Base-by-base conservation (phyloP, 2,329 filamentous ascomycete genomes). In the Diaporthe australafricana region DNA sequence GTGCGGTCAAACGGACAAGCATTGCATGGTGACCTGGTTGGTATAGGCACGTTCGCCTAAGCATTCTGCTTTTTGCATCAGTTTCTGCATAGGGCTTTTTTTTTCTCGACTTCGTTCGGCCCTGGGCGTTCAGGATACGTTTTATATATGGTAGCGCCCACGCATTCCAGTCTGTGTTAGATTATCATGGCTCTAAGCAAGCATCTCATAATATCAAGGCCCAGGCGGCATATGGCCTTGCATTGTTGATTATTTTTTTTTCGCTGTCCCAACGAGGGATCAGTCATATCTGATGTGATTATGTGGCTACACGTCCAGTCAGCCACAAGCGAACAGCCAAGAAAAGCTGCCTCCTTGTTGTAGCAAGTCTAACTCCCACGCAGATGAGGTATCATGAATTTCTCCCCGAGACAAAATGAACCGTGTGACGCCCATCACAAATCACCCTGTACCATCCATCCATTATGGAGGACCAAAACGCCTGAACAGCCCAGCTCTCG, bases 361-460 rank as follows among this genome's bases (percentile, higher is more conserved):
- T 60, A 69, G 71, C 68, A 71, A 53, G 65, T 67, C 70, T 67
- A 69, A 50, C 30, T 42, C 70, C 52, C 35, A 66, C 55, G 65
- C 65, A 69, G 55, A 72, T 69, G 65, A 72, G 72, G 72, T 73
- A 73, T 73, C 72, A 73, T 73, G 57, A 48, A 42, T 57, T 17
- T 47, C 55, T 50, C 62, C 30, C 40, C 12, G 38, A 65, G 62
- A 45, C 52, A 53, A 63, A 53, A 20, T 35, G 20, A 17, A 7
- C 67, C 22, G n/a, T 60, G 7, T 52, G 67, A 69, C 45, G 53
- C 67, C 66, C 47, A 60, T 22, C 30, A 27, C 4, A 27, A 30
- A 42, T 17, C 48, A n/a, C 35, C 48, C 48, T 17, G 7, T 22
- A 22, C 25, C 57, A n/a, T 5, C 9, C 22, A n/a, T 35, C 12